Evolutionary conservation across 805 yeast species (phyloP).

Genomic region (Candida oleophila): DNA sequence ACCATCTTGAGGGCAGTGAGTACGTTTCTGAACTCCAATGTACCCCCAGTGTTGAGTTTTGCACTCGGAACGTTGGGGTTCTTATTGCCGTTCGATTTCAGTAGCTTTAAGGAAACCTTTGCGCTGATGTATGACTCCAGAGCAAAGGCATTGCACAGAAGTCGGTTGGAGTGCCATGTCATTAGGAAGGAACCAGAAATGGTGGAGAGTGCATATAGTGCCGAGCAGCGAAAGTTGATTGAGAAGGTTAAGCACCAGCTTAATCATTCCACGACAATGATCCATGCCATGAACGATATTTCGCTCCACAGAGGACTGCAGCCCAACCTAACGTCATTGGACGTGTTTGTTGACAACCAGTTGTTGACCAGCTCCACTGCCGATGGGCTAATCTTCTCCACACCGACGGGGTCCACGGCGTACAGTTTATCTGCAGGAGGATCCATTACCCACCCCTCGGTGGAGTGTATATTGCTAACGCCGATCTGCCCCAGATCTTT

Average conservation of each 20-base stretch:
- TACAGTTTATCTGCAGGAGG: slow-evolving; percentile 90
- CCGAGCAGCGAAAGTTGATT: slow-evolving; percentile 5
- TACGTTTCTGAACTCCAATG: slow-evolving; percentile 64
- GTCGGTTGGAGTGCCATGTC: slow-evolving; percentile 76
- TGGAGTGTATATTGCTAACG: slow-evolving; percentile 76
- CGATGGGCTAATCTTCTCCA: slow-evolving; percentile 81
- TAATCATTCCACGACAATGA: slow-evolving; percentile 28
- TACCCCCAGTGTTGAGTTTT: slow-evolving; percentile 87
- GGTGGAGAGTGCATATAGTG: slow-evolving; percentile 18
- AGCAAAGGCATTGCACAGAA: slow-evolving; percentile 72
- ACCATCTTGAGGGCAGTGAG: slow-evolving; percentile 85
- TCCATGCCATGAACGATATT: slow-evolving; percentile 91
- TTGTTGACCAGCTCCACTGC: slow-evolving; percentile 87
- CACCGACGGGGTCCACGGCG: slow-evolving; percentile 96
- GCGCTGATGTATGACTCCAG: slow-evolving; percentile 62
- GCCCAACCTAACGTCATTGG: slow-evolving; percentile 81
- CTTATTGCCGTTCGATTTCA: slow-evolving; percentile 80
- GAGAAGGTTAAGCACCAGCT: slow-evolving; percentile 16
- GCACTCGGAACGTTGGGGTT: slow-evolving; percentile 92
- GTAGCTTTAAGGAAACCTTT: slow-evolving; percentile 59
- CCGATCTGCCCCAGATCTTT: slow-evolving; percentile 92
- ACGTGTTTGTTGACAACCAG: slow-evolving; percentile 81
- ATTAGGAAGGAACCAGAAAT: slow-evolving; percentile 18
- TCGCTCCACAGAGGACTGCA: slow-evolving; percentile 84
- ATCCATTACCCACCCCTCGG: slow-evolving; percentile 85